Conservation (phyloP, 2,329 filamentous ascomycete genomes). For the Hypoxylon sp. region DNA sequence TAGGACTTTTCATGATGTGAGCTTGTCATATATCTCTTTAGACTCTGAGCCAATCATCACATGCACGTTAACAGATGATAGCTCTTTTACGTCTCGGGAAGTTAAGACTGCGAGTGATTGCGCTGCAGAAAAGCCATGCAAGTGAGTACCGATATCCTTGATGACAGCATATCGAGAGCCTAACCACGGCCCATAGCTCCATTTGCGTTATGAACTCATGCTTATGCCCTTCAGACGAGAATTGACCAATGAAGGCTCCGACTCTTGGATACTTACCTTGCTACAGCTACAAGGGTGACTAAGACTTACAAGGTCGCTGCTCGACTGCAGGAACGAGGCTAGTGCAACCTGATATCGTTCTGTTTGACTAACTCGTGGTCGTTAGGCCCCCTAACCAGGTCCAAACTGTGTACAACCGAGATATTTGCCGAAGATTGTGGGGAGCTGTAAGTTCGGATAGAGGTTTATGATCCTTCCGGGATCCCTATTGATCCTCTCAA, state of each 20-base stretch:
- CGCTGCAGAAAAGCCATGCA: neutral
- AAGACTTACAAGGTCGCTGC: neutral
- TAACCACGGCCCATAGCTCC: neutral
- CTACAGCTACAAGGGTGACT: neutral
- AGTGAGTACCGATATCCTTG: neutral
- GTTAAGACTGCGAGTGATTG: neutral
- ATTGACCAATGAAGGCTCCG: neutral
- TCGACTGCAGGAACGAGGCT: slow-evolving; percentile 1
- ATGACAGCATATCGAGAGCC: neutral
- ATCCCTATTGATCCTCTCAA: slow-evolving; percentile 2
- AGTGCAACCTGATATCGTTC: neutral
- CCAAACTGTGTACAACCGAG: neutral
- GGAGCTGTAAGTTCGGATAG: neutral
- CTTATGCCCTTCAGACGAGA: neutral
- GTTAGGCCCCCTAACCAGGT: neutral
- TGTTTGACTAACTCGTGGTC: neutral
- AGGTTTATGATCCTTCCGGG: neutral
- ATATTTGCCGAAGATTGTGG: slow-evolving; percentile 4
- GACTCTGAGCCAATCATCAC: neutral
- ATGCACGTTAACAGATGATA: neutral
- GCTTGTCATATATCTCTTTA: neutral
- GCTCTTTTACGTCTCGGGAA: neutral
- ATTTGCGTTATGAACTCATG: neutral
- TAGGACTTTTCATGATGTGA: neutral
- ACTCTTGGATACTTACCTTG: neutral